phyloP scores from a whole-genome alignment of 192 early-diverging fungal species.

The Linnemannia schmuckeri region DNA sequence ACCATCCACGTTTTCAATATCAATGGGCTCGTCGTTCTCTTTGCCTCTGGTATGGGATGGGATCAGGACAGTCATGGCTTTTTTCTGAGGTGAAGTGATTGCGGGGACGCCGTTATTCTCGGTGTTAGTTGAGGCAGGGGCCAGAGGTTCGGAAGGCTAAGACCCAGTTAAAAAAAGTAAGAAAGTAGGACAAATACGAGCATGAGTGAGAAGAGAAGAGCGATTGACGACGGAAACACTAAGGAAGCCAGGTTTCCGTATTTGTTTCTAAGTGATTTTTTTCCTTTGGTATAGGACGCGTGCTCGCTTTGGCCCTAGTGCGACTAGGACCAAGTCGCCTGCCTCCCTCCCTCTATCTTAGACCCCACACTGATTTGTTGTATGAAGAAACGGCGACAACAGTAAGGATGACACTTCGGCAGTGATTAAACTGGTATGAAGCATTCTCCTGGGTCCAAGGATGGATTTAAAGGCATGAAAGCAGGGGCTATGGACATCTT shows the following conservation, averaged over 20 bases:
- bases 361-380: slow-evolving; percentile 5
- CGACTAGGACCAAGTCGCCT: slow-evolving; percentile 9
- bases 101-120: slow-evolving; percentile 5
- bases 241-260: neutral
- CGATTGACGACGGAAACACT: neutral
- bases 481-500: slow-evolving; percentile 10
- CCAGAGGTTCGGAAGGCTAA: slow-evolving; percentile 42
- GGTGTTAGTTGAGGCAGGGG: slow-evolving; percentile 33
- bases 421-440: neutral
- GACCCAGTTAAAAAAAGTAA: neutral
- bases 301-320: slow-evolving; percentile 20
- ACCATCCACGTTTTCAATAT: slow-evolving; percentile 36
- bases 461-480: slow-evolving; percentile 10
- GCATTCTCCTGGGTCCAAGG: slow-evolving; percentile 10
- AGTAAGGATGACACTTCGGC: neutral
- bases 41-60: slow-evolving; percentile 19
- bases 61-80: neutral
- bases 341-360: neutral
- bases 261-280: slow-evolving; percentile 1
- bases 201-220: neutral
- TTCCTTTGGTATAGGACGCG: neutral
- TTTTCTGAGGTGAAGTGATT: slow-evolving; percentile 21
- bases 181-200: neutral
- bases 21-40: slow-evolving; percentile 44
- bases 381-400: slow-evolving; percentile 28